Percentiles rank a stretch among this genome's conserved stretches.
Evolutionary conservation across 148 eudicot species (phyloP).

Genomic region (Camellia granthamiana): DNA sequence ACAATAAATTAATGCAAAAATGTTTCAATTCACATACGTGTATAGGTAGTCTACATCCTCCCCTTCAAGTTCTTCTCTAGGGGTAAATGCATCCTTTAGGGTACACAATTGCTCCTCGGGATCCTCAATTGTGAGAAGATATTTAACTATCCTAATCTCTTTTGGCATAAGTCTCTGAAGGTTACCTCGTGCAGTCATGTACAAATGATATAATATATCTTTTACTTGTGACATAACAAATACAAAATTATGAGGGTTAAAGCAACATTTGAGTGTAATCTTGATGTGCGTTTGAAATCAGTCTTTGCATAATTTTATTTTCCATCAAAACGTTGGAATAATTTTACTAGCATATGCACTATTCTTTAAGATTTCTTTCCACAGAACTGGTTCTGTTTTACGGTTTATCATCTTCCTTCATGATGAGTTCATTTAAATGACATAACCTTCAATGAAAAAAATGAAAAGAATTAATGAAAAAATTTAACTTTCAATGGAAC

Average conservation of each 20-base stretch:
- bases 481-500: neutral
- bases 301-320: neutral
- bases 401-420: neutral
- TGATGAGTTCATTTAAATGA: neutral
- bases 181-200: conserved; percentile 62
- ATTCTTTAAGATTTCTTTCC: conserved; percentile 5
- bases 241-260: neutral
- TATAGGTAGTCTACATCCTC: conserved; percentile 60
- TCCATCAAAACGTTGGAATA: neutral
- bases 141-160: conserved; percentile 73
- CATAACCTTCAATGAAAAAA: neutral
- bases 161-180: conserved; percentile 82
- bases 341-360: neutral
- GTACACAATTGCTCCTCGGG: conserved; percentile 74
- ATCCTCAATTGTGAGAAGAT: conserved; percentile 74
- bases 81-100: conserved; percentile 82
- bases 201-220: conserved; percentile 76
- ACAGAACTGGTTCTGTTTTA: conserved; percentile 2
- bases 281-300: neutral
- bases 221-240: conserved; percentile 49
- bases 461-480: neutral
- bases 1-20: neutral
- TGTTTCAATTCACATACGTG: conserved; percentile 54
- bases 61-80: conserved; percentile 78
- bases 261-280: neutral